These are phyloP conservation scores for Chrysopogon serrulatus DNA, from an alignment of 176 grass and related monocot genomes.

Conservation along the genomic window DNA sequence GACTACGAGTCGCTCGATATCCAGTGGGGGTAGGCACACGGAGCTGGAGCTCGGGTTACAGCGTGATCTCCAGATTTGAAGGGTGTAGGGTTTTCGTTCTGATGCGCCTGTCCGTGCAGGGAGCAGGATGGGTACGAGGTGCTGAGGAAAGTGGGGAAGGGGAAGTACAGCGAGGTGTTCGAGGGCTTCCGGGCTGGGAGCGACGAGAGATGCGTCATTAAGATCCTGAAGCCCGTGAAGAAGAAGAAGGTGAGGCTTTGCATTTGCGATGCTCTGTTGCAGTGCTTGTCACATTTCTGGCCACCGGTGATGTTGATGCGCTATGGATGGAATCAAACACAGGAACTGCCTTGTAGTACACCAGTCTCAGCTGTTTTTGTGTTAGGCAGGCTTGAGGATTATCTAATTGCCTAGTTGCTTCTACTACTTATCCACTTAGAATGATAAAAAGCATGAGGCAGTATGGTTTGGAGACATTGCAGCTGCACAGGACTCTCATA, in stretches of 20 bases:
- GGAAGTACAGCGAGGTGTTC: conserved; percentile 96
- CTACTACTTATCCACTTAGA: not conserved
- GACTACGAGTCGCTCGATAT: conserved; percentile 91
- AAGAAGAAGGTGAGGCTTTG: conserved; percentile 76
- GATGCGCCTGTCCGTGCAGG: conserved; percentile 27
- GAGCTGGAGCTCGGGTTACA: not conserved
- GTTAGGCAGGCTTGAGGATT: not conserved
- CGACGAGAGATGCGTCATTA: conserved; percentile 79
- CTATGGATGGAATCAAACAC: not conserved
- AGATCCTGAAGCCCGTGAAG: conserved; percentile 95
- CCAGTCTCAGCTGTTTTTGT: not conserved
- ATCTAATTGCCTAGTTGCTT: not conserved
- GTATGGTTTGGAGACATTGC: not conserved
- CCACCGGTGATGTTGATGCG: not conserved
- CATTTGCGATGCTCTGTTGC: not conserved
- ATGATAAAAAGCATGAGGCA: not conserved
- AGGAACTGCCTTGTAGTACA: not conserved
- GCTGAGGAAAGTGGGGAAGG: conserved; percentile 80
- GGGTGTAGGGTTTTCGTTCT: conserved; percentile 1
- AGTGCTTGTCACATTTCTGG: not conserved
- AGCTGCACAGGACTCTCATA: not conserved
- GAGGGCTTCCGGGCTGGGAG: conserved; percentile 56
- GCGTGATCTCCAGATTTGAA: not conserved
- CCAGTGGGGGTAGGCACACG: conserved; percentile 62
- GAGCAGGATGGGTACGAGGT: conserved; percentile 86